These are phyloP conservation scores for Fistulina hepatica DNA, from an alignment of 1,284 basidiomycete genomes.

Conservation along the genomic window DNA sequence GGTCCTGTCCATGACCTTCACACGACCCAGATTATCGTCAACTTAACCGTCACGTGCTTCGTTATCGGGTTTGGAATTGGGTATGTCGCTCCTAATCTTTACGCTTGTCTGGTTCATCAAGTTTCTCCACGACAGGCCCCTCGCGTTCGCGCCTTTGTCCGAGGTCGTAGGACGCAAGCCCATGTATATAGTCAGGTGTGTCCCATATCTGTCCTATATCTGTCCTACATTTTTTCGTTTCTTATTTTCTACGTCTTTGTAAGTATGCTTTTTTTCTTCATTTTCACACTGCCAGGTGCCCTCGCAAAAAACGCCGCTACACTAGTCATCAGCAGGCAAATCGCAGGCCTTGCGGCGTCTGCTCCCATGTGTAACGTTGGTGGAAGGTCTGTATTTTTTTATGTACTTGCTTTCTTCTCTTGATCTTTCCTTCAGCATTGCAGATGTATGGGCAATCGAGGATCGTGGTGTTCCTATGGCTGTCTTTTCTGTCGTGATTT, in stretches of 20 bases:
- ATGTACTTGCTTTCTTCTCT: too few species aligned
- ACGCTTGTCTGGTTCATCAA: too few species aligned
- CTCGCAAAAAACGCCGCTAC: slow-evolving; percentile 48
- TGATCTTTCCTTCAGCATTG: too few species aligned
- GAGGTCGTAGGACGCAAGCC: slow-evolving; percentile 39
- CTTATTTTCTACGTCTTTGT: not conserved
- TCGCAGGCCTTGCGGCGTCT: slow-evolving; percentile 46
- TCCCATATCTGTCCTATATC: too few species aligned
- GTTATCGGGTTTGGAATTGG: slow-evolving; percentile 32
- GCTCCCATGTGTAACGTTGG: slow-evolving; percentile 33
- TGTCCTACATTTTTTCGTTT: too few species aligned
- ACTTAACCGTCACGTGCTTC: slow-evolving; percentile 29
- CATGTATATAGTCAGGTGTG: slow-evolving; percentile 35
- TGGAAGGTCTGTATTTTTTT: too few species aligned
- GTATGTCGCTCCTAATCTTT: slow-evolving; percentile 11
- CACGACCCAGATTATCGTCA: slow-evolving; percentile 25
- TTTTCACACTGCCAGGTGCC: slow-evolving; percentile 52
- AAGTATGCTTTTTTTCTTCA: slow-evolving; percentile 46
- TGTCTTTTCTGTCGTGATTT: slow-evolving; percentile 50
- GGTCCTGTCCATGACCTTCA: slow-evolving; percentile 24
- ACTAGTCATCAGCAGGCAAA: slow-evolving; percentile 50
- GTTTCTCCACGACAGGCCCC: slow-evolving; percentile 20
- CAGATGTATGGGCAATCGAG: slow-evolving; percentile 47
- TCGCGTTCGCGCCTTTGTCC: slow-evolving; percentile 28
- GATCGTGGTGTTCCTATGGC: slow-evolving; percentile 53